Evolutionary conservation across 2,329 filamentous ascomycete species (phyloP), one percentile per base, ranked within the genome.

Genomic region (Phaeosphaeriaceae sp.): DNA sequence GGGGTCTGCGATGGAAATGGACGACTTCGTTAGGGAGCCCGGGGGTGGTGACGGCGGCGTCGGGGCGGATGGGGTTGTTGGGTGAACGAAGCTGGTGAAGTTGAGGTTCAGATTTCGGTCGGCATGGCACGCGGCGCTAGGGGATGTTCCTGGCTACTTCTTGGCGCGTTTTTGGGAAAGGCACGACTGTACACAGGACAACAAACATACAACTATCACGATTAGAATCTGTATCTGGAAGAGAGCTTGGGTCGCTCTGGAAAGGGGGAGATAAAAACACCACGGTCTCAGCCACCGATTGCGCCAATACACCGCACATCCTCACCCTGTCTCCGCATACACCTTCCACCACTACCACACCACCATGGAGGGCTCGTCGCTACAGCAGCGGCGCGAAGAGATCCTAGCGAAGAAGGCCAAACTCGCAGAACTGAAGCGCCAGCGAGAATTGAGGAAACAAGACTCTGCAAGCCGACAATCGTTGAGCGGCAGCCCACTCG

Each of bases 371-470:
- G 74, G 76, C 54, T 68, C 71, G 15, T 90, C 90, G 84, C 88
- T 90, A 81, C 90, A 88, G 77, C 83, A 94, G 85, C 91, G 94
- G 72, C 91, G 93, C 83, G 93, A 97, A 84, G 95, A 99, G 84
- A 97, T 99, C 69, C 84, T 95, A 71, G 94, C 93, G 69, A 99
- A 99, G 83, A 94, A 92, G 84, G 94, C 94, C 64, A 97, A 95
- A 84, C 92, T 99, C 72, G 94, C 92, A 51, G 95, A 98, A 85
- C 86, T 99, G 66, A 97, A 97, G 83, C 88, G 92, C 63, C 93
- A 97, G 81, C 88, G 95, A 70, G 93, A 96, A 69, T 87, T 94
- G 59, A 88, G 92, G 65, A 91, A 86, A 75, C 92, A 96, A 76
- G 88, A 91, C 69, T 87, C 85, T 59, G 86, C 86, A 63, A 88